phyloP scores from a whole-genome alignment of 768 basidiomycete species.

The Rhodosporidiobolus sp. region DNA sequence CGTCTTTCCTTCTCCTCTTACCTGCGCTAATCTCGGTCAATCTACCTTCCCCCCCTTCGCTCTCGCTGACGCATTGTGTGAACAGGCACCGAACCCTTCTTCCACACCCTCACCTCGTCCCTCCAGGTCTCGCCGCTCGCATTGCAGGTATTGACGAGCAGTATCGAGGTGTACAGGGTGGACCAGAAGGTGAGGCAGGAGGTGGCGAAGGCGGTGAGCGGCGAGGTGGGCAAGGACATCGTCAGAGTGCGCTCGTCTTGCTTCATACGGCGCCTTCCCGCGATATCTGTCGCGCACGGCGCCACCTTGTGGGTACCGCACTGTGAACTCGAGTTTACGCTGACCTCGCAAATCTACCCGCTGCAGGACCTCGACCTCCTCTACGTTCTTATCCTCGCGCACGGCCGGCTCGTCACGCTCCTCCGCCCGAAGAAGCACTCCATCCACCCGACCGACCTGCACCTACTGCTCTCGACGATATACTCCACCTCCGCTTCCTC shows the following conservation, averaged over 20 bases:
- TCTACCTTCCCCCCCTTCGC: no score
- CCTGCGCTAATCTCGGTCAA: not conserved
- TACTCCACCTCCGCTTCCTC: slow-evolving; percentile 71
- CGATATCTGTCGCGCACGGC: no score
- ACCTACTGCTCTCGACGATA: slow-evolving; percentile 73
- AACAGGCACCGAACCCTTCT: slow-evolving; percentile 58
- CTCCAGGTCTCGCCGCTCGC: slow-evolving; percentile 61
- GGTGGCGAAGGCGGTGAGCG: slow-evolving; percentile 12
- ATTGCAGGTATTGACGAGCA: slow-evolving; percentile 47
- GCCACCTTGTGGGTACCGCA: no score
- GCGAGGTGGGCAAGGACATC: slow-evolving; percentile 9
- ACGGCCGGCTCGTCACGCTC: slow-evolving; percentile 74
- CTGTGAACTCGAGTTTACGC: no score
- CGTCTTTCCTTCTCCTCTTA: not conserved
- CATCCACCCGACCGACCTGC: slow-evolving; percentile 75
- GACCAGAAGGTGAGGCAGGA: not conserved
- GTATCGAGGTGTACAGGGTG: slow-evolving; percentile 29
- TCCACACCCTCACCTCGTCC: slow-evolving; percentile 58
- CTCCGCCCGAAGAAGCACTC: slow-evolving; percentile 88
- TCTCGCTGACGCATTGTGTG: not conserved
- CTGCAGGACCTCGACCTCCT: slow-evolving; percentile 63
- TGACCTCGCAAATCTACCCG: not conserved
- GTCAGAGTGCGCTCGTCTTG: slow-evolving; percentile 9
- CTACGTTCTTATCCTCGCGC: slow-evolving; percentile 81
- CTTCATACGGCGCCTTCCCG: no score